Evolutionary conservation across 139 green algal species (phyloP).

Genomic region (Closterium sp.): DNA sequence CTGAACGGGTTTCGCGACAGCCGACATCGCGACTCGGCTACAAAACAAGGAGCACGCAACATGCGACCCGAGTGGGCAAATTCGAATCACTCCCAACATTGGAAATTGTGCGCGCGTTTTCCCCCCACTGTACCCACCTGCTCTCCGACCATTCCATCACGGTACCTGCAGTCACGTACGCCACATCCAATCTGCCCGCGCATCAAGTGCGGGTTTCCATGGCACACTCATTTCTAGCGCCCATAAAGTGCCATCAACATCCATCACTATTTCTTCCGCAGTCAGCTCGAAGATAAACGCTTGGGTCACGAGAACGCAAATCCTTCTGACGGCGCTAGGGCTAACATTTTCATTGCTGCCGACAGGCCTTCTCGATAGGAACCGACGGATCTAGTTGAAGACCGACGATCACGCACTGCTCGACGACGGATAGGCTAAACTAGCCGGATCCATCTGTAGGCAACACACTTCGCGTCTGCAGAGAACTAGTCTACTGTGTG

Average conservation of each 20-base stretch:
- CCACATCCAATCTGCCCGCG: background rate
- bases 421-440: background rate
- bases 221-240: background rate
- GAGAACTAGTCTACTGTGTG: background rate
- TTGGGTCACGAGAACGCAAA: background rate
- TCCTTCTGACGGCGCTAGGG: background rate
- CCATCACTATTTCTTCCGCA: background rate
- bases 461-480: background rate
- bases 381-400: background rate
- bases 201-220: background rate
- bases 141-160: too few relatives aligned
- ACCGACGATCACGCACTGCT: background rate
- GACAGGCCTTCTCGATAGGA: background rate
- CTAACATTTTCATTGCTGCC: background rate
- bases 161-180: background rate
- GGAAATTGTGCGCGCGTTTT: background rate
- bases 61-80: background rate
- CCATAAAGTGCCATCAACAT: background rate
- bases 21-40: background rate
- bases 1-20: background rate
- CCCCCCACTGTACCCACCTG: too few relatives aligned
- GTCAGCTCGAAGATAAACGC: background rate
- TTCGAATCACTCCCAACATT: background rate
- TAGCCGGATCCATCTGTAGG: background rate
- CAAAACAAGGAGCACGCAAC: background rate